Percentiles rank a stretch among this genome's conserved stretches.
phyloP scores from a whole-genome alignment of 805 yeast genomes.

The Ogataea polymorpha region DNA sequence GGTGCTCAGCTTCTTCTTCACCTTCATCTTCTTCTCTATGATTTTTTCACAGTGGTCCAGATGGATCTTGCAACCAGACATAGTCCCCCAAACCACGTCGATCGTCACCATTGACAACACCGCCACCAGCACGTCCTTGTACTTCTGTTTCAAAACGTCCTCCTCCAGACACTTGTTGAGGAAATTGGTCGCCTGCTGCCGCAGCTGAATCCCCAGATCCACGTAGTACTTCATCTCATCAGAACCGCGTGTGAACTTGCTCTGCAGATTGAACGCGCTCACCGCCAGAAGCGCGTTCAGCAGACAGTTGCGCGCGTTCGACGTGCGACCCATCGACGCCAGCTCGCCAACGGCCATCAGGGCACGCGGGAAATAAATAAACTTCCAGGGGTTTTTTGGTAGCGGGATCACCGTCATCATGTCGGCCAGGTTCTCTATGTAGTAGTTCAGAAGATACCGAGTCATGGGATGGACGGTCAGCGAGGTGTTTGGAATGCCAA shows the following conservation, averaged over 20 bases:
- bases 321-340: slow-evolving; percentile 67
- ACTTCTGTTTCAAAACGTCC: slow-evolving; percentile 58
- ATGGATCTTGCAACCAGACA: slow-evolving; percentile 79
- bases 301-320: slow-evolving; percentile 73
- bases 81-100: slow-evolving; percentile 87
- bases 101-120: slow-evolving; percentile 83
- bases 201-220: slow-evolving; percentile 67
- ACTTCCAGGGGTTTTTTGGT: slow-evolving; percentile 83
- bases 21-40: slow-evolving; percentile 63
- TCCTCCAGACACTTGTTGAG: slow-evolving; percentile 55
- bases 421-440: slow-evolving; percentile 74
- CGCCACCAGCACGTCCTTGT: slow-evolving; percentile 81
- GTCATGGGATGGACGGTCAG: slow-evolving; percentile 67
- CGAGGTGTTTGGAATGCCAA: slow-evolving; percentile 58
- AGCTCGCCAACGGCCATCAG: slow-evolving; percentile 79
- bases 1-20: slow-evolving; percentile 62
- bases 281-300: slow-evolving; percentile 79
- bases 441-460: slow-evolving; percentile 67
- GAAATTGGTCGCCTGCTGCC: slow-evolving; percentile 71
- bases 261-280: slow-evolving; percentile 74
- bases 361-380: slow-evolving; percentile 82
- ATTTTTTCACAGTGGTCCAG: slow-evolving; percentile 74
- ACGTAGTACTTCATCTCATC: slow-evolving; percentile 66
- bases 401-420: slow-evolving; percentile 61
- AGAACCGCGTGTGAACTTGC: slow-evolving; percentile 65